These are phyloP conservation scores for Hsuehochloa calcarea DNA, from an alignment of 176 grass and related monocot genomes.

Conservation along the genomic window DNA sequence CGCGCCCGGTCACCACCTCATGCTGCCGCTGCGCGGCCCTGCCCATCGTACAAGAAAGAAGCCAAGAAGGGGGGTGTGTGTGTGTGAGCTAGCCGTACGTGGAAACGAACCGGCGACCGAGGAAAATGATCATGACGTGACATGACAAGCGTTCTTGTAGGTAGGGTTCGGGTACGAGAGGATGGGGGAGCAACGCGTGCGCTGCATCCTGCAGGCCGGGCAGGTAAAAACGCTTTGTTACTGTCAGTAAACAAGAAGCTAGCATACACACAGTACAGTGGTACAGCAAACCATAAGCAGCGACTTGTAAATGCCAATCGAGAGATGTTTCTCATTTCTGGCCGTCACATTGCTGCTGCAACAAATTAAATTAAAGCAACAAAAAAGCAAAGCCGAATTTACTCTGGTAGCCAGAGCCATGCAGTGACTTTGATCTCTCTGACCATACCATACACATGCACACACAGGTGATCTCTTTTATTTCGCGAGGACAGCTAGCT, in stretches of 20 bases:
- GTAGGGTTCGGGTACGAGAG: constrained; percentile 7
- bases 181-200: constrained; percentile 21
- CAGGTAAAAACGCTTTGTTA: constrained; percentile 16
- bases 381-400: not conserved
- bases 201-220: not conserved
- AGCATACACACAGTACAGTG: not conserved
- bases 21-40: not conserved
- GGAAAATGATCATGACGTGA: constrained; percentile 2
- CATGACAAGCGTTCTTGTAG: constrained; percentile 39
- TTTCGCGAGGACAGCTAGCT: constrained; percentile 22
- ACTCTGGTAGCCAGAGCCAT: not conserved
- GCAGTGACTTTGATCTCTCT: not conserved
- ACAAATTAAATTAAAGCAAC: not conserved
- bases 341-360: not conserved
- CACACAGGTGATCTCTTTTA: constrained; percentile 19
- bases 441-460: not conserved
- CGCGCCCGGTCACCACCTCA: not conserved
- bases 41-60: constrained; percentile 22
- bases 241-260: not conserved
- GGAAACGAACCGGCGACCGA: not conserved
- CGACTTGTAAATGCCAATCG: not conserved
- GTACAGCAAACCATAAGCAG: not conserved
- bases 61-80: not conserved
- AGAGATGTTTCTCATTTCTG: too few species aligned
- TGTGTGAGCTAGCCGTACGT: too few species aligned